Conservation (phyloP, 2,329 filamentous ascomycete species). For the Chrysoporthe deuterocubensis region DNA sequence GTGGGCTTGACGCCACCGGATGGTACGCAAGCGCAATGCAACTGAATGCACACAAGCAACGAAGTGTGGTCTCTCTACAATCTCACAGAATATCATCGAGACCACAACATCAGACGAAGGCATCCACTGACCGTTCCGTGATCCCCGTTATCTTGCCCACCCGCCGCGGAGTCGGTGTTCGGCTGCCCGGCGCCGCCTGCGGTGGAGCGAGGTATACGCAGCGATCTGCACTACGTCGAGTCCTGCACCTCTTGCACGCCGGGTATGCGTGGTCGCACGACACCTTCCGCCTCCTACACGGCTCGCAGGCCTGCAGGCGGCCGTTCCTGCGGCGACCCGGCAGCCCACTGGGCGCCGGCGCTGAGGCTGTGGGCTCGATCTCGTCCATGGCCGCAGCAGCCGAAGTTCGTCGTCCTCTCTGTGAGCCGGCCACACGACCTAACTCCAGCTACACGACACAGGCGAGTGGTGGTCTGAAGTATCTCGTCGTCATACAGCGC, state of each 20-base stretch:
- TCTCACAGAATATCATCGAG: not conserved
- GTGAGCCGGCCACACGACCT: no score
- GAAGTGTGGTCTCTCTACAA: not conserved
- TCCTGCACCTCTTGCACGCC: slow-evolving; percentile 44
- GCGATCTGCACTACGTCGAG: slow-evolving; percentile 37
- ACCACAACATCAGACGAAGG: not conserved
- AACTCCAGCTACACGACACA: not conserved
- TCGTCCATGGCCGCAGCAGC: not conserved
- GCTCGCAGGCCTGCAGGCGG: slow-evolving; percentile 37
- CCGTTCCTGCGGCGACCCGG: slow-evolving; percentile 31
- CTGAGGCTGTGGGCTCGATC: not conserved
- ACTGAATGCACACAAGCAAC: not conserved
- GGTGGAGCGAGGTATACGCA: slow-evolving; percentile 42
- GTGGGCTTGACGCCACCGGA: no score
- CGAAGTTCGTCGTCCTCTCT: not conserved
- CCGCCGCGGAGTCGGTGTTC: slow-evolving; percentile 22
- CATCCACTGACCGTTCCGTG: not conserved
- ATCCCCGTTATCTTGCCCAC: not conserved
- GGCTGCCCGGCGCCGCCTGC: slow-evolving; percentile 16
- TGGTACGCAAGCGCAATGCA: no score
- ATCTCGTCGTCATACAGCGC: not conserved
- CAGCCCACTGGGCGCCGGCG: slow-evolving; percentile 4
- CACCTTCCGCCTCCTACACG: slow-evolving; percentile 47
- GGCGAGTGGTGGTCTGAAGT: not conserved
- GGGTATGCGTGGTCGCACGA: slow-evolving; percentile 49